A percentile compares a stretch with the other conserved stretches of the same genome.
Conservation (phyloP, 305 asterid genomes). For the Rubia occidens region DNA sequence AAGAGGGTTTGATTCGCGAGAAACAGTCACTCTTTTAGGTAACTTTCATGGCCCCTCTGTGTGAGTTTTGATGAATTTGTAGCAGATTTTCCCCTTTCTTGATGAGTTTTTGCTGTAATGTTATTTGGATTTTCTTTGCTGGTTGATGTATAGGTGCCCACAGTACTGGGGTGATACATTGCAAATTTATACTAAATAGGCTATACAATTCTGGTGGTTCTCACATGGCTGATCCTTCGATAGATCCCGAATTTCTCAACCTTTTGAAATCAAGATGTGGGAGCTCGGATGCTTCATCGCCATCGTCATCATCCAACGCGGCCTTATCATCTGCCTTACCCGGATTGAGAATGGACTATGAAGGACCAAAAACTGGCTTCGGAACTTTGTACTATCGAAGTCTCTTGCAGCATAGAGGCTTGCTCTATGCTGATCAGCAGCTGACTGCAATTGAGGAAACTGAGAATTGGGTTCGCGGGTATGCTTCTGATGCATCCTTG, state of each 20-base stretch:
- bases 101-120: neutral
- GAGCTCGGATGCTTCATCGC: conserved; percentile 19
- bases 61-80: neutral
- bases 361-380: conserved; percentile 57
- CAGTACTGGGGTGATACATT: conserved; percentile 70
- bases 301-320: conserved; percentile 24
- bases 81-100: neutral
- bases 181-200: conserved; percentile 46
- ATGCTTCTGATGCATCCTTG: conserved; percentile 47
- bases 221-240: conserved; percentile 47
- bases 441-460: conserved; percentile 46
- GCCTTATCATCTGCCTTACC: conserved; percentile 24
- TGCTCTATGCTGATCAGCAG: conserved; percentile 67
- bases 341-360: conserved; percentile 60
- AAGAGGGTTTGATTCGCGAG: conserved; percentile 58
- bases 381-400: conserved; percentile 55
- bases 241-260: conserved; percentile 50
- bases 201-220: conserved; percentile 44
- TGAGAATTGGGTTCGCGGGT: conserved; percentile 48
- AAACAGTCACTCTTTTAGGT: conserved; percentile 66
- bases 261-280: conserved; percentile 46
- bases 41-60: neutral
- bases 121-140: neutral
- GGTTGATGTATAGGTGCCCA: conserved; percentile 47
- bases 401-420: conserved; percentile 55